Evolutionary conservation across 2,329 filamentous ascomycete species (phyloP), one percentile per base, ranked within the genome.

Genomic region (Fusarium transvaalense): DNA sequence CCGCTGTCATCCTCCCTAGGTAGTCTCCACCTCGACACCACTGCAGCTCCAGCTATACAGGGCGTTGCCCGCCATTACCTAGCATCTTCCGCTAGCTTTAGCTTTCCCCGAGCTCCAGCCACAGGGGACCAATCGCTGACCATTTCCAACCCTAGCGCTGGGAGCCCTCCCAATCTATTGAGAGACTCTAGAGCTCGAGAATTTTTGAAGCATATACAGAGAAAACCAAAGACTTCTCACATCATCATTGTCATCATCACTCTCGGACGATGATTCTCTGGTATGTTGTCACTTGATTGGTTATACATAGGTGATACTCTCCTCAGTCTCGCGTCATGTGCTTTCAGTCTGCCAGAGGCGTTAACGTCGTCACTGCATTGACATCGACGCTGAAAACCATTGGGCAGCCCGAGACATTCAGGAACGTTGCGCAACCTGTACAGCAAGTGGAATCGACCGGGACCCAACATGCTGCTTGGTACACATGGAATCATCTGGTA

Each of bases 91-190:
- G 29, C 35, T 55, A 53, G 41, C 32, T 54, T 46, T 55, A 45
- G 48, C 46, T 52, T 53, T 48, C 45, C 60, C 34, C 63, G 34
- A 64, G 51, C 58, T 51, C 66, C 54, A 61, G 42, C 55, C 25
- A 34, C 46, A 47, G 29, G 61, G 48, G 42, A 56, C 69, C 65
- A 72, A 71, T 71, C 37, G 64, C 41, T 31, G 54, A 21, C 50
- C 57, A 61, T 45, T 50, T 42, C 62, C 52, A 58, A 68, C 68
- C 61, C 61, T 56, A 25, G 58, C 55, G 50, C 61, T 57, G 66
- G 71, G 64, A 66, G 64, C 57, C 57, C 66, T 67, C 45, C 56
- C 51, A 32, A 54, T 29, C 54, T 53, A 61, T 47, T 56, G 64
- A 64, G 54, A 64, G 43, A 27, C 23, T 35, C 31, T 2, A 25